Base-by-base conservation (phyloP, 768 basidiomycete species). In the Pleurotus djamor region DNA sequence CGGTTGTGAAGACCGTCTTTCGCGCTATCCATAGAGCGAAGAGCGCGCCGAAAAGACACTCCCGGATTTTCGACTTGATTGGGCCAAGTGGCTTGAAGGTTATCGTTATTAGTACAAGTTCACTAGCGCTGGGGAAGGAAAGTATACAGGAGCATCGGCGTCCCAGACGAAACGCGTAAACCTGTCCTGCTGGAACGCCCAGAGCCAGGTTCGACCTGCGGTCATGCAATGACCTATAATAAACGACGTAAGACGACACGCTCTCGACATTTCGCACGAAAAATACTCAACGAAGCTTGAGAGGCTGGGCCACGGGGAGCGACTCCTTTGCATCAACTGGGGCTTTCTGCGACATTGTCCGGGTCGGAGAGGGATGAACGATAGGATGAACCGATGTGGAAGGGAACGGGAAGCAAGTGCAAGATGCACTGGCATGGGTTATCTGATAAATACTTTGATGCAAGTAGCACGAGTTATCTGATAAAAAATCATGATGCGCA, bases 141-240 rank as follows among this genome's bases (percentile, higher is more conserved):
- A 17, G 14, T 43, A 14, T 55, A 38, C 37, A 43, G 14, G 9
- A 10, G 44, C 54, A 38, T 37, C 17, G 28, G 44, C 41, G 37
- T 55, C 54, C 54, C 54, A 55, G 5, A n/a, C 54, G 32, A 17
- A 55, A 21, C 54, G 54, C 21, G 54, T 43, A 21, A 43, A 41
- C 4, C n/a, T 10, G 32, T 55, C 54, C 12, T 55, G 21, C 33
- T 32, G 13, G 54, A 55, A 55, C 12, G 54, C 54, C 21, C 44
- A 14, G 21, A 55, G 21, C 54, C 54, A 55, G n/a, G 54, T 55
- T 41, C 54, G 54, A 12, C 54, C 54, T n/a, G 54, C 54, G 6
- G 54, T 55, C 54, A 55, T 55, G 14, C 17, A 37, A 17, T 43
- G 54, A 28, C 38, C 54, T 55, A 55, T 14, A 44, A 17, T 43